Evolutionary conservation across 2,329 filamentous ascomycete genomes (phyloP).

Genomic region (Venturia effusa): DNA sequence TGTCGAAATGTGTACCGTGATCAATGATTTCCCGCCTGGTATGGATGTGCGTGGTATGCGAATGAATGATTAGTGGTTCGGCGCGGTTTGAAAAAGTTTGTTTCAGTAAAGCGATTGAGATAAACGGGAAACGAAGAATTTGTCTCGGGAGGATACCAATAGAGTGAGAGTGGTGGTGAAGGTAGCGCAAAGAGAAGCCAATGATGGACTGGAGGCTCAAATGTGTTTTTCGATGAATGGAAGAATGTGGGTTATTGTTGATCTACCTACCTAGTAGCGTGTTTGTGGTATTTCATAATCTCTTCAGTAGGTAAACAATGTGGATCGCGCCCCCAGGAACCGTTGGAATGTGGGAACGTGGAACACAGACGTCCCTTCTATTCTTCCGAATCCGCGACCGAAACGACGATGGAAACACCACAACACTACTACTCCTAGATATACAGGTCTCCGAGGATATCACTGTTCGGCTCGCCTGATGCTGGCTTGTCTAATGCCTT

Average conservation of each 20-base stretch:
- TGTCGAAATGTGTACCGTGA: too few species aligned
- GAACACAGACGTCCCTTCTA: neutral
- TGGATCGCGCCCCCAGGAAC: neutral
- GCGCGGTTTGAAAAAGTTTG: neutral
- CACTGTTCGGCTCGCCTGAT: neutral
- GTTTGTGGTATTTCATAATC: neutral
- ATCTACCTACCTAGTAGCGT: neutral
- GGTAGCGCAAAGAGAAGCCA: neutral
- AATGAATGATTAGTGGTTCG: neutral
- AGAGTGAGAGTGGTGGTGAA: neutral
- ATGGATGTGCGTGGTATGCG: neutral
- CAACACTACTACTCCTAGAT: neutral
- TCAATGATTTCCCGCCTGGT: too few species aligned
- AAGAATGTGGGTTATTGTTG: neutral
- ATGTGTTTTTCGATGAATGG: neutral
- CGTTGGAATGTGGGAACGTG: neutral
- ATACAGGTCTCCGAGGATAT: neutral
- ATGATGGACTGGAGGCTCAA: neutral
- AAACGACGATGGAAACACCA: neutral
- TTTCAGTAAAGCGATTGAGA: neutral
- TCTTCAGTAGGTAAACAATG: neutral
- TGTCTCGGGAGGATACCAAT: neutral
- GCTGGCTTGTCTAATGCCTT: neutral
- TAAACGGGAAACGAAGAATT: neutral
- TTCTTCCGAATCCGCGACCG: neutral